Evolutionary conservation across 768 basidiomycete species (phyloP).

Genomic region (Dentipellis fragilis): DNA sequence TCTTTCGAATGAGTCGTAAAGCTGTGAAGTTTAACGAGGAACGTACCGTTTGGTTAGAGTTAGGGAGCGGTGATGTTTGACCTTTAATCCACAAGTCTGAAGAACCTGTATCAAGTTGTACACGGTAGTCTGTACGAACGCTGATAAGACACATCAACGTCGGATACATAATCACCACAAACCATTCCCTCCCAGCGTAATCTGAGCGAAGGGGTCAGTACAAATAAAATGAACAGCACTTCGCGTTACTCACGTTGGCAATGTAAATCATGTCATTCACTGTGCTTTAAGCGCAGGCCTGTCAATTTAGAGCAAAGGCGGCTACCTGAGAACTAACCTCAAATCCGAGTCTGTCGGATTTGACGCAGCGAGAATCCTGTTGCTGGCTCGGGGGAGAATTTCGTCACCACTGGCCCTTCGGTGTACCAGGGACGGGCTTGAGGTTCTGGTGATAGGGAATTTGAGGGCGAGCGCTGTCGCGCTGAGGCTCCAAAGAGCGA

Average conservation of each 20-base stretch:
- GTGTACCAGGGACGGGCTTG: conserved; percentile 21
- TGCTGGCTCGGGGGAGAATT: conserved; percentile 9
- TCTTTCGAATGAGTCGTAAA: conserved; percentile 7
- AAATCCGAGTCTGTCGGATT: no score
- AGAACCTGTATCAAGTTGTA: conserved; percentile 82
- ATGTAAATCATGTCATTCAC: conserved; percentile 73
- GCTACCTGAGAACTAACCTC: conserved; percentile 32
- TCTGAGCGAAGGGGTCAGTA: conserved; percentile 26
- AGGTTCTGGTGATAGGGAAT: conserved; percentile 38
- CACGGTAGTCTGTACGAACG: conserved; percentile 41
- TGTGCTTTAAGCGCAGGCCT: conserved; percentile 32
- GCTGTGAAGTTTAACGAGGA: neutral
- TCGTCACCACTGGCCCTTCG: conserved; percentile 24
- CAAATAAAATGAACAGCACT: neutral
- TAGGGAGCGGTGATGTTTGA: conserved; percentile 35
- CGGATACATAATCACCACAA: conserved; percentile 15
- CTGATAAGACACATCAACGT: neutral
- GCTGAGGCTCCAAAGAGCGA: conserved; percentile 29
- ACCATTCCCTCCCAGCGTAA: conserved; percentile 59
- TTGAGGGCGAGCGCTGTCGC: conserved; percentile 33
- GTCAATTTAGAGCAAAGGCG: conserved; percentile 1
- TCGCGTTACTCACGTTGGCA: conserved; percentile 45
- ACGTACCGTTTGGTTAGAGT: conserved; percentile 39
- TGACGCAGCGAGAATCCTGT: conserved; percentile 16
- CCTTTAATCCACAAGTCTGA: conserved; percentile 71